Base-by-base conservation (phyloP, 2,329 filamentous ascomycete genomes). In the Fusarium robinianum region DNA sequence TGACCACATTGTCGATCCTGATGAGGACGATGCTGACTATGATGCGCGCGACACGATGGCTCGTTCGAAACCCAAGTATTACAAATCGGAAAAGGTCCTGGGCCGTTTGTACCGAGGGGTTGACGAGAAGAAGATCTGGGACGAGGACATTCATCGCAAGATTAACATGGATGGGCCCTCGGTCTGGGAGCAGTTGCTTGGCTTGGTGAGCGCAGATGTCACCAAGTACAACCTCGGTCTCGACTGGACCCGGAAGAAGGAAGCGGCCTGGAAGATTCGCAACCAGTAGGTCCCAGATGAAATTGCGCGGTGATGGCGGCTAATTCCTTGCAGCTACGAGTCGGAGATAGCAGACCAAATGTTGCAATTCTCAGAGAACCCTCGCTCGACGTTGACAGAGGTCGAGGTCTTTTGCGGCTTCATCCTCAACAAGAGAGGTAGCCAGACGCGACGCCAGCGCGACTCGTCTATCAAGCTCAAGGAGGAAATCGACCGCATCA, bases 101-200 rank as follows among this genome's bases (percentile, higher is more conserved):
- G 89, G 89, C 0, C 67, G 75, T 5, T 71, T 95, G 0, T 94
- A 87, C 61, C 80, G 87, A 2, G 78, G 75, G 0, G 83, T 95
- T 8, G 81, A 95, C 55, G 88, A 94, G 64, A 73, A 75, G 31
- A 75, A 77, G 38, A 86, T 91, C 29, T 85, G 84, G 72, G 56
- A 66, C 7, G 63, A 77, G 5, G 66, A 83, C 11, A 73, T 78
- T 25, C 70, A 64, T 30, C 60, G 62, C 10, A 54, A 35, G 1
- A 51, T 64, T 4, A 57, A 53, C 6, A 57, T 35, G 8, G 46
- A 33, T 2, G 66, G 66, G 0, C 44, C 58, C 1, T 67, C 70
- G 0, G 67, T 80, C 3, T 80, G 76, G 74, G 63, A 71, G 3
- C 61, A 68, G 6, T 46, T 81, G 1, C 38, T 73, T 3, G 36